phyloP scores from a whole-genome alignment of 1,139 yeast genomes.

The Nadsonia commutata region DNA sequence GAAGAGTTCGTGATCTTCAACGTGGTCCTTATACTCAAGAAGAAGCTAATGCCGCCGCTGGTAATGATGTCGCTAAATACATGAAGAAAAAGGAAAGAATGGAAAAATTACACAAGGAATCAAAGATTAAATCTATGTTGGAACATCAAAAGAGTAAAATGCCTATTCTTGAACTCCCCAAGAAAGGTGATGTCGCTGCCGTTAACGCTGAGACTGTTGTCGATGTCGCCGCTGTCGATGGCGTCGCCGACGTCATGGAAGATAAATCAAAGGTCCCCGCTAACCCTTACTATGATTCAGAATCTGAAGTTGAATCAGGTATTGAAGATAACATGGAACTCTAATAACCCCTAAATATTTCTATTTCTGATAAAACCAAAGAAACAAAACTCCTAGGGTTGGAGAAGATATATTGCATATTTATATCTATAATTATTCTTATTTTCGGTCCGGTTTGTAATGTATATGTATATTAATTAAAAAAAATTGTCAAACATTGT shows the following conservation, averaged over 20 bases:
- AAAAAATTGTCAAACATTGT: no score
- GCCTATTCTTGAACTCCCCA: background rate
- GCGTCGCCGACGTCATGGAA: constrained; percentile 1
- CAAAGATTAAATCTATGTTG: background rate
- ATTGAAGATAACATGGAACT: constrained; percentile 11
- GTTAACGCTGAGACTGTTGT: background rate
- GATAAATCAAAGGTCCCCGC: constrained; percentile 6
- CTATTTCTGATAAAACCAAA: no score
- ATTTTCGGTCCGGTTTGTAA: no score
- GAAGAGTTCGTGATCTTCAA: constrained; percentile 64
- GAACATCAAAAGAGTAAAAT: constrained; percentile 8
- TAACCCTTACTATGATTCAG: constrained; percentile 9
- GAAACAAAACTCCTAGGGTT: no score
- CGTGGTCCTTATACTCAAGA: constrained; percentile 73
- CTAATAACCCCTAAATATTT: no score
- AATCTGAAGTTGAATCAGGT: constrained; percentile 10
- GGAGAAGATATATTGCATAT: no score
- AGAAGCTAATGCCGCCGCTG: constrained; percentile 86
- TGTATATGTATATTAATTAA: no score
- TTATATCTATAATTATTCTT: no score
- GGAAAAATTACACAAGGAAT: constrained; percentile 3
- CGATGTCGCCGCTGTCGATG: background rate
- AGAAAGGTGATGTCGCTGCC: background rate
- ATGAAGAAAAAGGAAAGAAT: constrained; percentile 25
- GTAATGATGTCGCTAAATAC: constrained; percentile 56